Conservation (phyloP, 1,284 basidiomycete species). For the Pyrrhoderma lamaoense region DNA sequence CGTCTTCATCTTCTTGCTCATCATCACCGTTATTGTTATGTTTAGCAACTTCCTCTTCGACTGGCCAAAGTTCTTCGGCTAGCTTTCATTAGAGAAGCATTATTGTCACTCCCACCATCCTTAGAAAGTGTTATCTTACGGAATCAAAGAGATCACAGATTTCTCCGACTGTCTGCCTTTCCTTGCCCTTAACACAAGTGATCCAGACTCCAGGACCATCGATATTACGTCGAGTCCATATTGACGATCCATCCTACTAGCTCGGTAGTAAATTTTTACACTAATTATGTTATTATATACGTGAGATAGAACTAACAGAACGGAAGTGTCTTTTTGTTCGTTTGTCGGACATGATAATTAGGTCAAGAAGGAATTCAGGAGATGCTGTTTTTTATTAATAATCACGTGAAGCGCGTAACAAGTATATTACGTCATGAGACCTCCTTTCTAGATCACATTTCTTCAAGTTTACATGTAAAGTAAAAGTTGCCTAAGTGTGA, state of each 20-base stretch:
- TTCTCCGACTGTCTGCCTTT: constrained; percentile 67
- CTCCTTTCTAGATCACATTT: no score
- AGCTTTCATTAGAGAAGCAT: constrained; percentile 36
- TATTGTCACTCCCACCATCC: constrained; percentile 1
- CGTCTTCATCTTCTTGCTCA: constrained; percentile 25
- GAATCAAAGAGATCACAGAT: constrained; percentile 70
- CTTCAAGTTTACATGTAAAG: no score
- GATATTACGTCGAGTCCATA: constrained; percentile 30
- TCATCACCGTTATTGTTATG: constrained; percentile 27
- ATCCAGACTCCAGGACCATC: constrained; percentile 79
- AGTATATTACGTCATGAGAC: no score
- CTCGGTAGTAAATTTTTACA: not conserved
- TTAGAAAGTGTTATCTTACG: constrained; percentile 35
- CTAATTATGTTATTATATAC: not conserved
- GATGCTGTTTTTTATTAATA: no score
- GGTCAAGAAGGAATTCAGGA: no score
- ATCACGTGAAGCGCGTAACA: no score
- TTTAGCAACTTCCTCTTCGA: constrained; percentile 21
- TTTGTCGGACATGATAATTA: no score
- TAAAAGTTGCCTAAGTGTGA: no score
- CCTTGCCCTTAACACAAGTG: constrained; percentile 74
- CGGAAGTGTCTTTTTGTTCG: constrained; percentile 10
- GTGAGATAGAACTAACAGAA: constrained; percentile 7
- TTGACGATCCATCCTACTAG: constrained; percentile 16
- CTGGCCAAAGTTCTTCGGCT: constrained; percentile 64